A percentile compares a stretch with the other conserved stretches of the same genome.
phyloP scores from a whole-genome alignment of 2,329 filamentous ascomycete species.

The Beauveria caledonica region DNA sequence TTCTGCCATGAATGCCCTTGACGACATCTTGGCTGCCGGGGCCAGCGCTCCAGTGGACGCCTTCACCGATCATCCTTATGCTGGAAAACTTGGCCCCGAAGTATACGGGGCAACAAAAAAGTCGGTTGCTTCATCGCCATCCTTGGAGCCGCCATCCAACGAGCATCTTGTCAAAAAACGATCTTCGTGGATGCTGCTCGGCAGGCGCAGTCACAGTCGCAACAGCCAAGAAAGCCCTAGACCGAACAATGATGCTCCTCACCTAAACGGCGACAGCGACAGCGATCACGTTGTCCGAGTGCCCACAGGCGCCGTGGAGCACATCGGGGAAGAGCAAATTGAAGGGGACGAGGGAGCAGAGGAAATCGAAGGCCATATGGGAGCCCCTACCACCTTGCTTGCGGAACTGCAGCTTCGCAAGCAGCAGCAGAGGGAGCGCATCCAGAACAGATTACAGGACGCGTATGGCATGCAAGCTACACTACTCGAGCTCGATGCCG shows the following conservation, averaged over 20 bases:
- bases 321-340: constrained; percentile 19
- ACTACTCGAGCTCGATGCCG: constrained; percentile 80
- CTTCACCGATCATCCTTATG: constrained; percentile 83
- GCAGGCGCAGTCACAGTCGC: constrained; percentile 29
- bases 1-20: constrained; percentile 81
- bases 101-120: constrained; percentile 59
- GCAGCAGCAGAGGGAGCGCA: constrained; percentile 75
- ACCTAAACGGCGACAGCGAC: not conserved
- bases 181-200: constrained; percentile 41
- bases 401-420: constrained; percentile 90
- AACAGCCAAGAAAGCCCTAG: constrained; percentile 22
- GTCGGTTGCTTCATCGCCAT: constrained; percentile 25
- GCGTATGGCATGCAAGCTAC: constrained; percentile 77
- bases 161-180: constrained; percentile 35
- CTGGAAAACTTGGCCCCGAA: constrained; percentile 65
- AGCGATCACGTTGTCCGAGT: constrained; percentile 15
- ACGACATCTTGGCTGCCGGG: constrained; percentile 86
- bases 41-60: constrained; percentile 80
- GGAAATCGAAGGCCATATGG: constrained; percentile 48
- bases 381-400: constrained; percentile 79
- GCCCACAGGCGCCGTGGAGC: constrained; percentile 2
- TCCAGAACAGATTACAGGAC: constrained; percentile 47
- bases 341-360: constrained; percentile 36
- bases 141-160: constrained; percentile 17
- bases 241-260: constrained; percentile 11